A percentile compares a stretch with the other conserved stretches of the same genome.
Evolutionary conservation across 192 early-diverging fungal species (phyloP).

Genomic region (Coemansia sp.): DNA sequence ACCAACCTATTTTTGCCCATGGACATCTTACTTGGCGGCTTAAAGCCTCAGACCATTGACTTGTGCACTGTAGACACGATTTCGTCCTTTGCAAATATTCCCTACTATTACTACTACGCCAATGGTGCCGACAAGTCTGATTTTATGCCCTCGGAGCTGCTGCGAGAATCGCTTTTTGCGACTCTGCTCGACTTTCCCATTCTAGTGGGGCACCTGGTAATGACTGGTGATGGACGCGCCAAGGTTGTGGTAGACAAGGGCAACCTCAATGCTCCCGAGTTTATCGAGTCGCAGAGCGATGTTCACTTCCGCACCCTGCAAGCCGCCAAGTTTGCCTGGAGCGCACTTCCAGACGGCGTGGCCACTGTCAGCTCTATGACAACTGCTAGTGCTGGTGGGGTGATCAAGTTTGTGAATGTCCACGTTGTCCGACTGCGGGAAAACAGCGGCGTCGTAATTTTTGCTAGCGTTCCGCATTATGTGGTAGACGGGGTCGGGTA

Average conservation of each 20-base stretch:
- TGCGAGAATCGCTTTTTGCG: not conserved
- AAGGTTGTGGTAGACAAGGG: conserved; percentile 2
- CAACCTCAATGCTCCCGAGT: conserved; percentile 1
- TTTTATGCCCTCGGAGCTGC: conserved; percentile 11
- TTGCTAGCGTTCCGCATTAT: conserved; percentile 1
- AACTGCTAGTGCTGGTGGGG: not conserved
- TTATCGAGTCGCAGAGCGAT: not conserved
- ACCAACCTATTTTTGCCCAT: not conserved
- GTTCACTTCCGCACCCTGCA: not conserved
- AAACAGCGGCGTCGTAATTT: conserved; percentile 16
- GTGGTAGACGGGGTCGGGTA: conserved; percentile 15
- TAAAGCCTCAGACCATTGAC: conserved; percentile 2
- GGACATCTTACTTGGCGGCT: not conserved
- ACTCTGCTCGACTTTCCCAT: not conserved
- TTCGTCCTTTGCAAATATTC: not conserved
- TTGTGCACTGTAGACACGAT: not conserved
- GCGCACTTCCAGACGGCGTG: conserved; percentile 2
- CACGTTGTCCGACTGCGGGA: conserved; percentile 6
- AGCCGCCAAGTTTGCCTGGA: conserved; percentile 4
- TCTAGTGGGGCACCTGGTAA: not conserved
- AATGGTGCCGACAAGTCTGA: not conserved
- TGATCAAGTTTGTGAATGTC: conserved; percentile 4
- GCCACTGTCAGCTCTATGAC: not conserved
- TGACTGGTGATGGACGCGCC: not conserved
- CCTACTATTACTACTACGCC: not conserved